Base-by-base conservation (phyloP, 495 filamentous ascomycete species). In the Penicillium lividum region DNA sequence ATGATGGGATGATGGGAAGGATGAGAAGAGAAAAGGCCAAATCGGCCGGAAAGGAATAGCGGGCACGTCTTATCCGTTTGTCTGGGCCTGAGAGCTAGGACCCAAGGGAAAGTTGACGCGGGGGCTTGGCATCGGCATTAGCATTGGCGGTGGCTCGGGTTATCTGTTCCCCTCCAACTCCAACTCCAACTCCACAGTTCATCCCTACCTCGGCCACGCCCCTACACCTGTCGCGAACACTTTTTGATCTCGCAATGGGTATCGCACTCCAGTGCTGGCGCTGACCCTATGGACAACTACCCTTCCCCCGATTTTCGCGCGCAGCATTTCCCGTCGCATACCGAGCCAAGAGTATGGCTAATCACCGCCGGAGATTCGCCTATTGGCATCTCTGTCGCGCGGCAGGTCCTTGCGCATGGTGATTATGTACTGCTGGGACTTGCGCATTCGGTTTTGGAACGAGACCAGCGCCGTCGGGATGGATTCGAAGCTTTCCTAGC, bases 371-470 rank as follows among this genome's bases (percentile, higher is more conserved):
- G 89, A 18, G 80, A 90, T 60, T 89, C 89, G 51, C 91, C 93
- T n/a, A 82, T 96, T 64, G 86, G 85, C 47, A 83, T 87, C 48
- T 79, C 81, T 38, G 80, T 93, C 60, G 85, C 89, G 47, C 83
- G 88, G 46, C 84, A 90, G 64, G 77, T 91, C 50, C 86, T 97
- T 43, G 84, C 81, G 22, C 91, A 97, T 74, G 91, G 94, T 44
- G 94, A 97, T 70, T 89, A 83, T 67, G 88, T 92, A 22, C 85
- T 92, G 16, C 86, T 90, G 28, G 92, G 92, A 46, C 77, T 95
- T 25, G 83, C 84, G 25, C 85, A 89, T 16, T 65, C 73, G 22
- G 59, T 79, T 47, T 58, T 74, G n/a, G 69, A 74, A 7, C 69
- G 68, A 43, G 77, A 80, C 62, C 70, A 72, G 58, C 69, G 70